Evolutionary conservation across 1,284 basidiomycete genomes (phyloP), one percentile per base, ranked within the genome.

Genomic region (Ganoderma multipileum): DNA sequence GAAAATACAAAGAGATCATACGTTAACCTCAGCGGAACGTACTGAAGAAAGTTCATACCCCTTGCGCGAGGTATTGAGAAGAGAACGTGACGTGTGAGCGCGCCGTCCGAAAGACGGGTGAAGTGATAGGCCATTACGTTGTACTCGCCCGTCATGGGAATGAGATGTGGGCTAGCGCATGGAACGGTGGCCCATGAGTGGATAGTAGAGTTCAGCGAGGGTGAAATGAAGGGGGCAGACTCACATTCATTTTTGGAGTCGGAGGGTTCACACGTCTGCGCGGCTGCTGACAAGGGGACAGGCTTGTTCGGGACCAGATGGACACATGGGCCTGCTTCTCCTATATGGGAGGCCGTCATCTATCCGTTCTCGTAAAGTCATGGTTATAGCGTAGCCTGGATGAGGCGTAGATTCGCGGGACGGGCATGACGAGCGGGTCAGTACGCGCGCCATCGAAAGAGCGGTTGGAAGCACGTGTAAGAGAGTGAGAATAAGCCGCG

Each of bases 241-340:
- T 62, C 54, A 60, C 65, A 60, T 54, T 58, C 69, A 64, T 50
- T 60, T 69, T 70, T 64, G 68, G 57, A 64, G 57, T 50, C 54
- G 26, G 26, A n/a, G 26, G 16, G 47, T 64, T 72, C 71, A 62
- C 71, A 72, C 71, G 69, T 68, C 64, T 59, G 55, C 28, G 58
- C 57, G 52, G 59, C 64, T 63, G 71, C 69, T 72, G 69, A 72
- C 71, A 69, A 69, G 69, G 42, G 30, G 50, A n/a, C 26, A 28
- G 44, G 65, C 62, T 44, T 68, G 44, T 26, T 52, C 41, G 30
- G 55, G 16, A 41, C 18, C 28, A 28, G 33, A 50, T 20, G 42
- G 39, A 18, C 41, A 64, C 54, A 41, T 30, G n/a, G 8, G 18
- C 36, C 23, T n/a, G 9, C 12, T 20, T 26, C 11, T 11, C 12